phyloP scores from a whole-genome alignment of 83 land plant species.

The Isoetes engelmannii region DNA sequence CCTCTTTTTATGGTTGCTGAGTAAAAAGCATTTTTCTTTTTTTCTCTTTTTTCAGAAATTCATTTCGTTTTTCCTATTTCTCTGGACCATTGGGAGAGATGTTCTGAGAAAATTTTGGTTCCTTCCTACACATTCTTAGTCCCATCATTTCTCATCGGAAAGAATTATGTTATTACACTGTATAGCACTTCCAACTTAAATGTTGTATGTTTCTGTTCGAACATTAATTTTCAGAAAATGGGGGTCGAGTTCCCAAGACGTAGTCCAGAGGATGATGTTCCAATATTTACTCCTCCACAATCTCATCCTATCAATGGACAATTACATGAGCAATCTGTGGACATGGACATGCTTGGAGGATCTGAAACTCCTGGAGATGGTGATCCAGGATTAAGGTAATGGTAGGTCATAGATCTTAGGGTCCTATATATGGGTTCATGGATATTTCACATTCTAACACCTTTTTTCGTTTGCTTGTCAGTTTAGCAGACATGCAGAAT shows the following conservation, averaged over 20 bases:
- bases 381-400: neutral
- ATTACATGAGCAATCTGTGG: constrained; percentile 10
- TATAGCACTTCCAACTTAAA: too few relatives aligned
- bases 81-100: too few relatives aligned
- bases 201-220: too few relatives aligned
- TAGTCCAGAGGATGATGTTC: constrained; percentile 55
- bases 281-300: constrained; percentile 88
- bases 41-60: too few relatives aligned
- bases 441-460: neutral
- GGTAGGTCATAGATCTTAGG: neutral
- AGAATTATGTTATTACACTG: too few relatives aligned
- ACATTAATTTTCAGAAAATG: constrained; percentile 41
- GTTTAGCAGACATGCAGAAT: constrained; percentile 61
- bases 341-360: neutral
- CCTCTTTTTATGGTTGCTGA: too few relatives aligned
- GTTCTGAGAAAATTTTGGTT: too few relatives aligned
- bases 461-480: constrained; percentile 20
- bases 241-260: constrained; percentile 88
- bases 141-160: too few relatives aligned
- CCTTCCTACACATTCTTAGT: too few relatives aligned
- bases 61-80: too few relatives aligned
- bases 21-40: too few relatives aligned
- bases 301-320: constrained; percentile 48
- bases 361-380: neutral
- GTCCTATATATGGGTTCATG: neutral